Conservation (phyloP, 257 asterid species). For the Solanum sejunctum region DNA sequence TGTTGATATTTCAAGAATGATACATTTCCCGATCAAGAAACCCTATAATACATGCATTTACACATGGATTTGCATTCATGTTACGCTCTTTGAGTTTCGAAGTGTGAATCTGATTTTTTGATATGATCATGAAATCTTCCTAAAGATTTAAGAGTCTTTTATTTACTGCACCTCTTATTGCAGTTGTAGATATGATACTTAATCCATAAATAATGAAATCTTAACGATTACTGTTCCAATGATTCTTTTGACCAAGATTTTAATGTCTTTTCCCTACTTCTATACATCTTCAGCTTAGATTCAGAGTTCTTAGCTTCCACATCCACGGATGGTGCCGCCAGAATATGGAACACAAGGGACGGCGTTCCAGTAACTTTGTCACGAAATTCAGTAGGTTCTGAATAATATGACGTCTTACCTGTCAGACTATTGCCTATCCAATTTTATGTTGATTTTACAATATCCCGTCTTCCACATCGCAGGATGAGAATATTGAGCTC, state of each 20-base stretch:
- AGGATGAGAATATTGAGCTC: constrained; percentile 87
- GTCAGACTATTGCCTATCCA: not conserved
- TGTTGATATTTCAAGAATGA: not conserved
- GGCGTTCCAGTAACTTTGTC: constrained; percentile 74
- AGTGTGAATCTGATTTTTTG: not conserved
- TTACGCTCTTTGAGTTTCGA: not conserved
- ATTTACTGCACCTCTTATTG: not conserved
- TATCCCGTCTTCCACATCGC: constrained; percentile 7
- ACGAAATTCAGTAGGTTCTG: constrained; percentile 57
- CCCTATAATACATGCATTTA: not conserved
- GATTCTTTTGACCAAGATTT: not conserved
- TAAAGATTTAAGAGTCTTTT: not conserved
- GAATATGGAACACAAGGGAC: constrained; percentile 83
- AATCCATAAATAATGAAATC: not conserved
- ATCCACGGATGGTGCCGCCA: constrained; percentile 86
- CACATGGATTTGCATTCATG: not conserved
- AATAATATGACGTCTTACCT: not conserved
- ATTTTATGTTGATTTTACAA: not conserved
- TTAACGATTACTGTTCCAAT: not conserved
- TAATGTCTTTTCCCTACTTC: not conserved
- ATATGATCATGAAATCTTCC: not conserved
- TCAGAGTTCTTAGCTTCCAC: constrained; percentile 92
- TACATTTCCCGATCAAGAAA: not conserved
- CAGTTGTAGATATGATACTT: not conserved
- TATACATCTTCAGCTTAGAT: constrained; percentile 50